Evolutionary conservation across 345 rosid genomes (phyloP).

Genomic region (Lepidium aucheri): DNA sequence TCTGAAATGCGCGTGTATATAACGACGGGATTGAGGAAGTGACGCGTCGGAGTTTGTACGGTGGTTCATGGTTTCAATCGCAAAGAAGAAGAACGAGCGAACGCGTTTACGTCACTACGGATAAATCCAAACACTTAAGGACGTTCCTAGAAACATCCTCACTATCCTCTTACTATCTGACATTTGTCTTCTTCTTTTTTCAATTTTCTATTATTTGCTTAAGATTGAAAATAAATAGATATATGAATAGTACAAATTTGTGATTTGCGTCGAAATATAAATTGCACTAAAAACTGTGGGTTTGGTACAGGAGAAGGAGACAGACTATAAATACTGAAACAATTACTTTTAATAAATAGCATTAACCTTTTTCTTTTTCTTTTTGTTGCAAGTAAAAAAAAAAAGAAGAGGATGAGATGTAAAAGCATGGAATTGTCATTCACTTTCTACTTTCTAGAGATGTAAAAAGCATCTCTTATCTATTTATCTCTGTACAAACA

Average conservation of each 20-base stretch:
- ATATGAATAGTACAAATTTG: too few relatives aligned
- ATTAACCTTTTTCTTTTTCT: not conserved
- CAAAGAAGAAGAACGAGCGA: not conserved
- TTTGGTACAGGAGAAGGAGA: not conserved
- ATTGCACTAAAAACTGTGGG: not conserved
- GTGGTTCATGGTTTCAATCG: not conserved
- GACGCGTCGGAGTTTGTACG: not conserved
- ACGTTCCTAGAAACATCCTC: constrained; percentile 6
- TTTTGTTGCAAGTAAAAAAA: not conserved
- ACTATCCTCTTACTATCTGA: not conserved
- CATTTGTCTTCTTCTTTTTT: not conserved
- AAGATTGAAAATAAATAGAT: not conserved
- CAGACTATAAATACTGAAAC: constrained; percentile 3
- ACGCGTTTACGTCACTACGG: constrained; percentile 20
- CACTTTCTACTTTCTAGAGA: not conserved
- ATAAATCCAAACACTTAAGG: not conserved
- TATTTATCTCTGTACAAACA: not conserved
- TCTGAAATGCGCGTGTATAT: not conserved
- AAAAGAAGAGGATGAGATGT: not conserved
- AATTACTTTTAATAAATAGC: not conserved
- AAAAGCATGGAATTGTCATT: not conserved
- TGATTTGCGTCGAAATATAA: not conserved
- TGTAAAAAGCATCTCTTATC: not conserved
- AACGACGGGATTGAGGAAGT: not conserved
- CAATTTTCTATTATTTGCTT: not conserved